phyloP scores from a whole-genome alignment of 148 eudicot genomes.

The Rhododendron henanense region DNA sequence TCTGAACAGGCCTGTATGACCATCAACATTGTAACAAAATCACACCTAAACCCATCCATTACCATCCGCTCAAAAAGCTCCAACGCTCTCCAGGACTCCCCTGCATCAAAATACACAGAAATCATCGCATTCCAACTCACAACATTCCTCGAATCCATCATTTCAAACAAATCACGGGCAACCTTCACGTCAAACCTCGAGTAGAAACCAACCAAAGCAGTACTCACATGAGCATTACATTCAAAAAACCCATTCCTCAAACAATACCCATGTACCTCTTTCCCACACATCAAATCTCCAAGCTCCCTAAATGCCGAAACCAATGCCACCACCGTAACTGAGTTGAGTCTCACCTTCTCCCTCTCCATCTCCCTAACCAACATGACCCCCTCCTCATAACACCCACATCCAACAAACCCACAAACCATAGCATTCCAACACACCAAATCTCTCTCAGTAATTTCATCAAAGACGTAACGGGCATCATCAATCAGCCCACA shows the following conservation, averaged over 20 bases:
- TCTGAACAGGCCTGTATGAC: conserved; percentile 40
- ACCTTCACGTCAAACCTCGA: conserved; percentile 27
- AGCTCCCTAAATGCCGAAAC: conserved; percentile 44
- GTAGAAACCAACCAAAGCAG: conserved; percentile 48
- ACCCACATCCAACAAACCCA: conserved; percentile 39
- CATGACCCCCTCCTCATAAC: conserved; percentile 28
- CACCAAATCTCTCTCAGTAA: conserved; percentile 46
- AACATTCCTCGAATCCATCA: conserved; percentile 30
- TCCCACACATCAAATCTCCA: conserved; percentile 33
- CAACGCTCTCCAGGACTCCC: conserved; percentile 30
- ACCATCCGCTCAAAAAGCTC: conserved; percentile 32
- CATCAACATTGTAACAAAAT: conserved; percentile 34
- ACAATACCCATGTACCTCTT: conserved; percentile 52
- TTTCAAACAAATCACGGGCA: conserved; percentile 31
- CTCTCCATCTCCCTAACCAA: conserved; percentile 34
- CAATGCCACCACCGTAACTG: conserved; percentile 40
- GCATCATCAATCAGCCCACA: conserved; percentile 41
- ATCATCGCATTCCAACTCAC: conserved; percentile 52
- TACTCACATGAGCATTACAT: conserved; percentile 35
- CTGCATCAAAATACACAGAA: conserved; percentile 29
- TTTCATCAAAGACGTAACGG: conserved; percentile 38
- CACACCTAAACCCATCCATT: conserved; percentile 24
- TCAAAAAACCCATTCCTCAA: conserved; percentile 43
- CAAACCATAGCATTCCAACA: conserved; percentile 60
- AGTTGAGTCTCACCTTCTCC: conserved; percentile 35